A percentile compares a stretch with the other conserved stretches of the same genome.
Evolutionary conservation across 208 protist genomes (phyloP).

Genomic region (Trypanosoma cruzi): DNA sequence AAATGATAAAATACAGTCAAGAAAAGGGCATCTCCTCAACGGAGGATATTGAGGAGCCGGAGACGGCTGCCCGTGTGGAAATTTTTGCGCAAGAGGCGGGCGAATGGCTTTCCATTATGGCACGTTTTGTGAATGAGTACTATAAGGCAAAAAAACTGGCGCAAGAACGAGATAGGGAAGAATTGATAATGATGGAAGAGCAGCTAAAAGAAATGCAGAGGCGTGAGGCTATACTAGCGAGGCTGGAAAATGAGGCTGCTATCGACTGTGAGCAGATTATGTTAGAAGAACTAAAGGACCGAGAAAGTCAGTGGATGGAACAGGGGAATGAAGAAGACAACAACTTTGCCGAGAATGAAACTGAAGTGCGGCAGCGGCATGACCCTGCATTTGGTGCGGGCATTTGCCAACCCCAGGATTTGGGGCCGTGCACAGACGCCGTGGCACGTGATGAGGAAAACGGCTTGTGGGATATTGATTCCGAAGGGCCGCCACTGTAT

Average conservation of each 20-base stretch:
- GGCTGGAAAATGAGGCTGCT: slow-evolving; percentile 3
- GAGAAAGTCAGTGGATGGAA: background rate
- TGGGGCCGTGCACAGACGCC: background rate
- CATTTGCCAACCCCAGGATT: background rate
- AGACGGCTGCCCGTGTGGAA: slow-evolving; percentile 30
- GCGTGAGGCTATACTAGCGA: slow-evolving; percentile 20
- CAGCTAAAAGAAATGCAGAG: slow-evolving; percentile 23
- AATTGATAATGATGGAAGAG: background rate
- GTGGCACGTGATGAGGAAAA: background rate
- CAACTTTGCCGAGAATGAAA: background rate
- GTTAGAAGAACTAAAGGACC: background rate
- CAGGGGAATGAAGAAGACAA: background rate
- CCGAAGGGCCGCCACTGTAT: background rate
- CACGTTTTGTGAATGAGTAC: slow-evolving; percentile 33
- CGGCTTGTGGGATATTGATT: slow-evolving; percentile 13
- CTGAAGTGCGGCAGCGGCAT: background rate
- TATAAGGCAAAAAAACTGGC: slow-evolving; percentile 32
- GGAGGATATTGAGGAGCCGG: slow-evolving; percentile 30
- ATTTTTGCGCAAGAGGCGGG: slow-evolving; percentile 46
- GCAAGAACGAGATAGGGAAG: slow-evolving; percentile 15
- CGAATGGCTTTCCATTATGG: slow-evolving; percentile 42
- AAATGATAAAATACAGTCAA: slow-evolving; percentile 28
- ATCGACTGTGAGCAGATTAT: background rate
- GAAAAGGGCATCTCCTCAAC: slow-evolving; percentile 19
- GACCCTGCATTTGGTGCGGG: background rate